These are phyloP conservation scores for Oryza glumipatula DNA, from an alignment of 176 grass and related monocot genomes.

Conservation along the genomic window DNA sequence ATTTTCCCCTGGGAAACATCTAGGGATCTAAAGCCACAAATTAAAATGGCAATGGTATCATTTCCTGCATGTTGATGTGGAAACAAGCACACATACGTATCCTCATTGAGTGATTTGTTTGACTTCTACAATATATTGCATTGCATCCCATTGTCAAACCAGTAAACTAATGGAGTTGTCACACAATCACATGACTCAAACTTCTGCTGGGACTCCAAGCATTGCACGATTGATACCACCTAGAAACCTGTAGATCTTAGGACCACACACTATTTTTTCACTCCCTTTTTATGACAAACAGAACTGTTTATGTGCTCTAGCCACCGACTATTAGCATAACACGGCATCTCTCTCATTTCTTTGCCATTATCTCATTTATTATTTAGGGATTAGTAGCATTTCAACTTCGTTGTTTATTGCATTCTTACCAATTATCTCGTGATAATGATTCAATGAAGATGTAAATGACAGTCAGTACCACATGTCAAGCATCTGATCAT, in stretches of 20 bases:
- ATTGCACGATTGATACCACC: slow-evolving; percentile 25
- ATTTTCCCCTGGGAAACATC: slow-evolving; percentile 10
- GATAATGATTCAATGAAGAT: slow-evolving; percentile 28
- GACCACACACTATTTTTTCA: slow-evolving; percentile 34
- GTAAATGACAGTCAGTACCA: slow-evolving; percentile 42
- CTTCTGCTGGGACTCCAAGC: slow-evolving; percentile 9
- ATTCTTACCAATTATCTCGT: slow-evolving; percentile 11
- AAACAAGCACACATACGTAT: neutral
- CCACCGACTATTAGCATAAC: slow-evolving; percentile 26
- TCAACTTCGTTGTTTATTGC: slow-evolving; percentile 24
- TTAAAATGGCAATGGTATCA: neutral
- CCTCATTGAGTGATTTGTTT: slow-evolving; percentile 30
- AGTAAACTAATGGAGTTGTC: slow-evolving; percentile 29
- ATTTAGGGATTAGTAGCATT: slow-evolving; percentile 37
- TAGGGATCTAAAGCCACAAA: neutral
- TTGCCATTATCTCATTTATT: slow-evolving; percentile 39
- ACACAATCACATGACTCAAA: slow-evolving; percentile 33
- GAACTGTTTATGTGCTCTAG: slow-evolving; percentile 13
- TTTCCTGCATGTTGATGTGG: neutral
- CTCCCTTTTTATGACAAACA: neutral
- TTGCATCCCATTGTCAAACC: slow-evolving; percentile 36
- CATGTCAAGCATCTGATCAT: slow-evolving; percentile 51
- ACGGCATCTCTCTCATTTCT: slow-evolving; percentile 26
- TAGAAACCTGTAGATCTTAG: slow-evolving; percentile 40
- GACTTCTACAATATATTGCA: slow-evolving; percentile 31